Evolutionary conservation across 805 yeast species (phyloP), one percentile per base, ranked within the genome.

Genomic region (Wickerhamiella alocasiicola): DNA sequence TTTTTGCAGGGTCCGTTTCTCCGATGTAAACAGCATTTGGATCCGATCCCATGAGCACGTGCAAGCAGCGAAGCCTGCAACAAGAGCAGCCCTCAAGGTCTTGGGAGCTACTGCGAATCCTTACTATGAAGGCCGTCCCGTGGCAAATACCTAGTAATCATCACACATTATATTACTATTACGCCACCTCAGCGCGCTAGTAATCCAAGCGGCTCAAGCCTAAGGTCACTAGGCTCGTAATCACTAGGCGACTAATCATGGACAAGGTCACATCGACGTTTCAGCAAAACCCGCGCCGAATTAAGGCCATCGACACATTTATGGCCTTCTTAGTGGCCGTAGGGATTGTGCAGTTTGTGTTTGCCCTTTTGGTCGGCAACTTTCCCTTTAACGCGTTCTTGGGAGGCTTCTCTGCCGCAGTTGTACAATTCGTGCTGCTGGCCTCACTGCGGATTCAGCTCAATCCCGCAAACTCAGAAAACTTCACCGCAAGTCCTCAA

Each of bases 371-470:
- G 11, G 74, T 85, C 34, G 94, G 96, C 27, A 83, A 74, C 52
- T 91, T 80, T 50, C 99, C 99, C 13, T 91, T 91, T 71, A 91
- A 91, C 62, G 97, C 95, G 18, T 91, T 91, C 57, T 68, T 91
- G 45, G 88, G 94, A 16, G 97, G 97, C 1, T 91, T 91, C 57
- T 72, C 80, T 42, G 67, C 84, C 17, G 82, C 96, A 33, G 96
- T 91, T 38, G 97, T 94, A 11, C 97, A 91, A 61, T 91, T 91
- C 59, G 97, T 91, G 19, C 70, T 91, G 47, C 75, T 93, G 9
- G 66, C 64, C n/a, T 44, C 50, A 26, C 47, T 91, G 54, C 70
- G 97, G 55, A 69, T 88, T 54, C 96, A 87, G 56, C 66, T 70
- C 44, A 61, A 66, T 45, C 52, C 66, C 33, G 53, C 55, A 39